Evolutionary conservation across 352 stramenopile species (phyloP), one percentile per base, ranked within the genome.

Genomic region (Phytophthora megakarya): DNA sequence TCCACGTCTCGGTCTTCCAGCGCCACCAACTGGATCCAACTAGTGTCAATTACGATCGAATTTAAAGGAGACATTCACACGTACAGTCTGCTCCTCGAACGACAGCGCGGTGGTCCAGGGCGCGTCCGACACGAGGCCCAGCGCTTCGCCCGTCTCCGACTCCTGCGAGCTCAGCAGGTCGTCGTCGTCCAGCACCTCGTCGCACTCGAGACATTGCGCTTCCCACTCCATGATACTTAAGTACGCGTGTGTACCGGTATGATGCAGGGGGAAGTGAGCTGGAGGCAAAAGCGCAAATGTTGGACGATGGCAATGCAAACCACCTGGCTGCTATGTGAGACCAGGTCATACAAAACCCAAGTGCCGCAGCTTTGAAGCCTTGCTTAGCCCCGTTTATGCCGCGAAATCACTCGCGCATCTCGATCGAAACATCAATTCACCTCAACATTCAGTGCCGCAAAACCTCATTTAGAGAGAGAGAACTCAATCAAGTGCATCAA

Each of bases 131-230:
- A 61, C 51, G 37, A 71, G 55, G 13, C 45, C 46, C 1, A 72
- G 55, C 33, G 39, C 22, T 8, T 72, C 55, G 23, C 25, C n/a
- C 22, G 51, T 33, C n/a, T 73, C 73, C 9, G 61, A 66, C 50
- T 81, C 65, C 52, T 81, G 68, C 43, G 71, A 56, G 50, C 77
- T 80, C 65, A 72, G 73, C 38, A 73, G 73, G 23, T 73, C 74
- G 19, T 86, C 70, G 50, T 92, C 82, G 64, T 91, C 86, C 30
- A 95, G 78, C 65, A 84, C 80, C 80, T 95, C 86, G 60, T 95
- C 80, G 72, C 85, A 94, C 46, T 81, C 81, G 61, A 94, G 85
- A 50, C 74, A 72, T 65, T 89, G 66, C 32, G 66, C 70, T 67
- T 84, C 73, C 72, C 81, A 89, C 52, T 89, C 78, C 72, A 84